Base-by-base conservation (phyloP, 768 basidiomycete species). In the Podaxis sp. region DNA sequence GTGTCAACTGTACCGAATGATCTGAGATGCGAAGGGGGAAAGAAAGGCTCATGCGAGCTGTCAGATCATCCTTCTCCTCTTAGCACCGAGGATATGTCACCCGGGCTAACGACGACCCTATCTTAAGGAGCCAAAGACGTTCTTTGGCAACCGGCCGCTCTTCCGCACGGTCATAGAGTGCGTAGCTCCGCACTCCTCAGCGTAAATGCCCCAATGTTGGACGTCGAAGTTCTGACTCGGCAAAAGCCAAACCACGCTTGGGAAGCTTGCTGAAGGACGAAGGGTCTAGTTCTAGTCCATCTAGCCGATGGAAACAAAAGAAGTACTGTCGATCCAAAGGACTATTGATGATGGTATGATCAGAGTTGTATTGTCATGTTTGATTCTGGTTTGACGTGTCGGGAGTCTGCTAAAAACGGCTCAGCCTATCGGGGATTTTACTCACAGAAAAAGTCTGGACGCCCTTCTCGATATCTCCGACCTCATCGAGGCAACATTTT, bases 21-120 rank as follows among this genome's bases (percentile, higher is more conserved):
- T 68, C 62, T 68, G 59, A 70, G 67, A 68, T 60, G 38, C 63
- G 60, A 56, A 49, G 69, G 50, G 50, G 24, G 50, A 46, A 41
- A 50, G 54, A 36, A 12, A 58, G 63, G 55, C 51, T 56, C 38
- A 37, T 13, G 54, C 33, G 33, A 33, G n/a, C 22, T 55, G 60
- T 62, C 57, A 56, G 59, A 66, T 67, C 63, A 28, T 57, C 24
- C 49, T 40, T 24, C 17, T 44, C 44, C 52, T 49, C 60, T 56
- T 49, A 62, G 46, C 33, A 56, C 61, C 61, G 61, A 62, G 54
- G 61, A 56, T 46, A 62, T 62, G 41, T 48, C 53, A 24, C 51
- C 33, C 53, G n/a, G 20, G 60, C 44, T 37, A 62, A 49, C 13
- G 26, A 12, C 52, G 40, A 7, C 51, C 24, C 36, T n/a, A 30